Percentiles rank a stretch among this genome's conserved stretches.
Evolutionary conservation across 2,329 filamentous ascomycete genomes (phyloP).

Genomic region (Aspergillus pseudoviridinutans): DNA sequence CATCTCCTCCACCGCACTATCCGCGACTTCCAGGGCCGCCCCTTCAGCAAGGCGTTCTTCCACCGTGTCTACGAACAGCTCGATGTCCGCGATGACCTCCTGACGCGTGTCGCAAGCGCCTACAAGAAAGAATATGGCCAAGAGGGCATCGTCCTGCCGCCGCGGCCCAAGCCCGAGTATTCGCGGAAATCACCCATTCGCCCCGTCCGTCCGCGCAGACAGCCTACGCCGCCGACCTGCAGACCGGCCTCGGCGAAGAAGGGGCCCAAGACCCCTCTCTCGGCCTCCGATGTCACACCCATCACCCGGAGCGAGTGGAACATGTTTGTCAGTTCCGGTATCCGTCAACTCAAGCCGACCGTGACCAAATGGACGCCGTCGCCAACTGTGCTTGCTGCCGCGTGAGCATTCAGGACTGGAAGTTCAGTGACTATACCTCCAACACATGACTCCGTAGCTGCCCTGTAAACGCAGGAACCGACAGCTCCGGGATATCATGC

Average conservation of each 20-base stretch:
- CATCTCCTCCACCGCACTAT: slow-evolving; percentile 39
- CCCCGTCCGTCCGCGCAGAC: slow-evolving; percentile 19
- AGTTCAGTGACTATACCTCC: not conserved
- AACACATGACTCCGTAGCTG: not conserved
- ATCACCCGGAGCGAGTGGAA: slow-evolving; percentile 43
- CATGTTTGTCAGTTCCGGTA: slow-evolving; percentile 31
- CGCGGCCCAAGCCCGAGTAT: slow-evolving; percentile 12
- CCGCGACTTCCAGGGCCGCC: slow-evolving; percentile 37
- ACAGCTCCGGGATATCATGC: not conserved
- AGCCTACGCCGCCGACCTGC: slow-evolving; percentile 18
- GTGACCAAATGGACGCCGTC: slow-evolving; percentile 38
- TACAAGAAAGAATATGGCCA: slow-evolving; percentile 34
- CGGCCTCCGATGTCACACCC: slow-evolving; percentile 41
- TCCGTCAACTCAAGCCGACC: slow-evolving; percentile 25
- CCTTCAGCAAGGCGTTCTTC: slow-evolving; percentile 43
- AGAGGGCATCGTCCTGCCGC: slow-evolving; percentile 37
- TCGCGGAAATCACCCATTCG: slow-evolving; percentile 20
- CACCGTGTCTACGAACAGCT: slow-evolving; percentile 42
- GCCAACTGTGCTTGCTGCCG: slow-evolving; percentile 27
- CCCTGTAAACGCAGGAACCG: not conserved
- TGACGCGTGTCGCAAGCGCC: slow-evolving; percentile 32
- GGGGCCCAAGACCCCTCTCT: slow-evolving; percentile 38
- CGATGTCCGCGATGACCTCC: slow-evolving; percentile 33
- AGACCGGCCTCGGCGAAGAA: slow-evolving; percentile 16
- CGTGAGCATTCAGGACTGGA: slow-evolving; percentile 14